Base-by-base conservation (phyloP, 2,329 filamentous ascomycete genomes). In the Neonectria coccinea region DNA sequence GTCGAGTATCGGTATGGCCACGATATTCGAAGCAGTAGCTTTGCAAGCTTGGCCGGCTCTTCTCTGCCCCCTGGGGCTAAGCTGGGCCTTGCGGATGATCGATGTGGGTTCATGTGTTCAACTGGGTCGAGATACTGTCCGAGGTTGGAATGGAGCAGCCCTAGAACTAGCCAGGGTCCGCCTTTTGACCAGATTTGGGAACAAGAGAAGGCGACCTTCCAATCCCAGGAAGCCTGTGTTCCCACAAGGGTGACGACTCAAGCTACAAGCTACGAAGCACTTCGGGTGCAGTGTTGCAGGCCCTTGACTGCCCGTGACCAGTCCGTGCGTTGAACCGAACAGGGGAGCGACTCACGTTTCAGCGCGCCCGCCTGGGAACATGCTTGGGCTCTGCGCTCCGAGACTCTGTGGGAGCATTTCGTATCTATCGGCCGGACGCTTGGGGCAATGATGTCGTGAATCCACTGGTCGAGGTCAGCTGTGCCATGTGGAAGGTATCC, bases 291-390 rank as follows among this genome's bases (percentile, higher is more conserved):
- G 33, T 60, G 56, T 50, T 61, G 47, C 59, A 57, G 16, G 39
- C 47, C 56, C 16, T 47, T 39, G 45, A 44, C 29, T 52, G 56
- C n/a, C 39, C 39, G 39, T 42, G 39, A 42, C 41, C 31, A 16
- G 66, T 62, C 66, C 54, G 67, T 67, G 72, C 68, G 62, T 67
- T 42, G 59, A 54, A 60, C 69, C 67, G 68, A 56, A 66, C 72
- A 74, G 64, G 72, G 70, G 66, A 71, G 69, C 68, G 69, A 74
- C 72, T 74, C 72, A 73, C 70, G 72, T 74, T 74, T 74, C 72
- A 74, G 72, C 70, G 70, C 72, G 70, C 62, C 64, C 65, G 62
- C 67, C 50, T 55, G 66, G 67, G 62, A 70, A 68, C 62, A 62
- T 69, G 64, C 63, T 65, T 54, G 45, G 67, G 51, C 65, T 48